phyloP scores from a whole-genome alignment of 2,329 filamentous ascomycete species.

The Juglanconis juglandina region DNA sequence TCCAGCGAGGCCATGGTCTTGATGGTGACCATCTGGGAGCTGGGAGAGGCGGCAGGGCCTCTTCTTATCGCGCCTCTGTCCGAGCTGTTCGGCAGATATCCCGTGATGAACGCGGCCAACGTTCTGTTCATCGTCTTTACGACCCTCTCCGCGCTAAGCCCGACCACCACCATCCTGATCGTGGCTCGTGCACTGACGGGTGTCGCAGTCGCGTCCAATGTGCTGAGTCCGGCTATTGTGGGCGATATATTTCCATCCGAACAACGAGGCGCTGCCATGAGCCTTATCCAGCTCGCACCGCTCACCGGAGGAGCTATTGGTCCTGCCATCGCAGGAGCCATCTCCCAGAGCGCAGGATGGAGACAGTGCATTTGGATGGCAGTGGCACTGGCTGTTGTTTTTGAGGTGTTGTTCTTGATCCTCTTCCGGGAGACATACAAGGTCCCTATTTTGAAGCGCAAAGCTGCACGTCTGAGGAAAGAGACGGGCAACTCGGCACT shows the following conservation, averaged over 20 bases:
- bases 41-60: slow-evolving; percentile 62
- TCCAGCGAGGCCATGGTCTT: slow-evolving; percentile 51
- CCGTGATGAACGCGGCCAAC: slow-evolving; percentile 53
- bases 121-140: slow-evolving; percentile 48
- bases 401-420: slow-evolving; percentile 48
- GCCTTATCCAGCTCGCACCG: slow-evolving; percentile 53
- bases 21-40: slow-evolving; percentile 68
- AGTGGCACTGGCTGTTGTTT: slow-evolving; percentile 42
- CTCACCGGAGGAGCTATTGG: slow-evolving; percentile 56
- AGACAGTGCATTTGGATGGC: slow-evolving; percentile 49
- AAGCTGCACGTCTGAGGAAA: slow-evolving; percentile 31
- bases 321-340: slow-evolving; percentile 51
- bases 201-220: slow-evolving; percentile 60
- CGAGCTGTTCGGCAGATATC: slow-evolving; percentile 56
- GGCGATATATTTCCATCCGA: slow-evolving; percentile 60
- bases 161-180: slow-evolving; percentile 46
- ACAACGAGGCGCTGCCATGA: slow-evolving; percentile 56
- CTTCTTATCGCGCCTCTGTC: slow-evolving; percentile 59
- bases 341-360: slow-evolving; percentile 56
- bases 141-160: slow-evolving; percentile 42
- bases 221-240: slow-evolving; percentile 60
- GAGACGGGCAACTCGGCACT: slow-evolving; percentile 30
- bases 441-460: slow-evolving; percentile 48
- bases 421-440: slow-evolving; percentile 61
- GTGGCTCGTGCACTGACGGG: slow-evolving; percentile 56